phyloP scores from a whole-genome alignment of 768 basidiomycete species.

The Rubroboletus pulcherrimus region DNA sequence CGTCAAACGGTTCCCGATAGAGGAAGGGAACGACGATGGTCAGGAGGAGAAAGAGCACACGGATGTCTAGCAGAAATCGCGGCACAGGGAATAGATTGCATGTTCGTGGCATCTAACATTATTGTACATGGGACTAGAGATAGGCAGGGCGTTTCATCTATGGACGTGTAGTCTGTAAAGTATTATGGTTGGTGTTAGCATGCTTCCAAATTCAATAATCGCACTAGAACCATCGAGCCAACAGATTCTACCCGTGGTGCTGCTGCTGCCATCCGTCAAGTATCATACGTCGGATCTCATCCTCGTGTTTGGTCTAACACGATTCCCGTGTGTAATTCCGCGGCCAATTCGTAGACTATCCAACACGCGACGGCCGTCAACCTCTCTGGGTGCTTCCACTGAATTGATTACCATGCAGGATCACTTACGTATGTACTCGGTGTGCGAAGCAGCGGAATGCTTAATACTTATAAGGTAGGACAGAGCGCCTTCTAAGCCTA shows the following conservation, averaged over 20 bases:
- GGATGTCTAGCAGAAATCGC: background rate
- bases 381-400: slow-evolving; percentile 9
- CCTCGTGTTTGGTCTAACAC: slow-evolving; percentile 11
- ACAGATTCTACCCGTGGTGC: background rate
- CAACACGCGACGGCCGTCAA: slow-evolving; percentile 18
- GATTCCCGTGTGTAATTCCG: slow-evolving; percentile 21
- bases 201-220: background rate
- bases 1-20: slow-evolving; percentile 27
- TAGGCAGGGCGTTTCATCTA: background rate
- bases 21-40: slow-evolving; percentile 10
- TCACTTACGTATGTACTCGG: slow-evolving; percentile 8
- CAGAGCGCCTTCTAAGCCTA: background rate
- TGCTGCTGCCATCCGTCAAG: background rate
- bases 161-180: background rate
- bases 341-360: slow-evolving; percentile 13
- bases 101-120: slow-evolving; percentile 11
- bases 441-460: slow-evolving; percentile 1
- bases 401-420: slow-evolving; percentile 3
- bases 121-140: slow-evolving; percentile 17
- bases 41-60: slow-evolving; percentile 20
- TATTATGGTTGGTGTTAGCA: background rate
- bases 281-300: slow-evolving; percentile 10
- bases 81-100: slow-evolving; percentile 3
- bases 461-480: slow-evolving; percentile 5
- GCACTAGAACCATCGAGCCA: background rate